Percentiles rank a stretch among this genome's conserved stretches.
Evolutionary conservation across 192 early-diverging fungal genomes (phyloP).

Genomic region (Linnemannia elongata): DNA sequence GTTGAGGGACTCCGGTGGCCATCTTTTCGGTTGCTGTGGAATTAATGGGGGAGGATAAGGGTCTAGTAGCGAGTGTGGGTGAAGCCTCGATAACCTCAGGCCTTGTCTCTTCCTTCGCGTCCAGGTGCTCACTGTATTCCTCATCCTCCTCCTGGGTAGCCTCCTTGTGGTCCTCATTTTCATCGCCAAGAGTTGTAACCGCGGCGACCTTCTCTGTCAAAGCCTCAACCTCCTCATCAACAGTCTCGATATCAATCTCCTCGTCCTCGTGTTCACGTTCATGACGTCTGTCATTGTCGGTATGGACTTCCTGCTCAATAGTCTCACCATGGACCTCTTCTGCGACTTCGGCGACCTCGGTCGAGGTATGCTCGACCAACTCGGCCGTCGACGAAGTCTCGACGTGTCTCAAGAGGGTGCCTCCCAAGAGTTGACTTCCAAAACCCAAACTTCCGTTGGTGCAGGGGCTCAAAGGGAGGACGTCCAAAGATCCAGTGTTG

Average conservation of each 20-base stretch:
- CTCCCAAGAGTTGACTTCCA: constrained; percentile 24
- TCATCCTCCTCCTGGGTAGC: constrained; percentile 1
- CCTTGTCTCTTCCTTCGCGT: background rate
- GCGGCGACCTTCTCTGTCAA: background rate
- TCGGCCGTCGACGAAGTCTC: constrained; percentile 1
- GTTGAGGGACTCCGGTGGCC: constrained; percentile 16
- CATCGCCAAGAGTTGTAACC: background rate
- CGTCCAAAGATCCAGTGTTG: constrained; percentile 38
- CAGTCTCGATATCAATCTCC: background rate
- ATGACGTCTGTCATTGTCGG: background rate
- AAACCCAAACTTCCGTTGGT: constrained; percentile 38
- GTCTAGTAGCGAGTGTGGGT: background rate
- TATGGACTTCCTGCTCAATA: background rate
- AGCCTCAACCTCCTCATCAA: constrained; percentile 9
- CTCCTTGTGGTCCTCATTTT: background rate
- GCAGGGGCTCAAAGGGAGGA: constrained; percentile 42
- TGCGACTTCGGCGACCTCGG: background rate
- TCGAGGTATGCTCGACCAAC: background rate
- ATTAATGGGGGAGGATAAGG: background rate
- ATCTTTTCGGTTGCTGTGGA: constrained; percentile 4
- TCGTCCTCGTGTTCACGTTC: background rate
- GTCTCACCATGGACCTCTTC: background rate
- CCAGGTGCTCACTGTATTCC: background rate
- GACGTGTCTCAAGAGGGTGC: constrained; percentile 4
- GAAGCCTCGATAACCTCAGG: background rate